Base-by-base conservation (phyloP, 2,329 filamentous ascomycete species). In the Parastagonospora avenae region DNA sequence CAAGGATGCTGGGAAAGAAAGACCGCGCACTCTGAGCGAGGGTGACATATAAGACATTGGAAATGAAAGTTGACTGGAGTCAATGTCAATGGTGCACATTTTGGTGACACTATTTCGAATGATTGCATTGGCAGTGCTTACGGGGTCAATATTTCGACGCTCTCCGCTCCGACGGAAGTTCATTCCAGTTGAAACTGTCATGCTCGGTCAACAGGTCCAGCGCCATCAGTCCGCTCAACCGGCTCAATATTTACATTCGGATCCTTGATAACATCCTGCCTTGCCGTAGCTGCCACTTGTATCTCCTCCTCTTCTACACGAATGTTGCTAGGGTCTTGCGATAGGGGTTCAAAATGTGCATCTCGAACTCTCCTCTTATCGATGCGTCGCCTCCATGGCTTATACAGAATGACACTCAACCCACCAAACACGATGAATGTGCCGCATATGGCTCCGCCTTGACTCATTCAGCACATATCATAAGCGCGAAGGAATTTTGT, bases 381-480 rank as follows among this genome's bases (percentile, higher is more conserved):
- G 45, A 87, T 76, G 66, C 80, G 78, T 46, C 81, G 74, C 52
- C 91, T 82, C 92, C 93, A 97, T 0, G 90, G 90, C 58, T 82
- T 83, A 69, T 97, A 97, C 1, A 89, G 69, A 0, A 93, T 11
- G 0, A 96, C 82, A 7, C 90, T 91, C 0, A 89, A 79, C 0
- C 85, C 72, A 0, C 92, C 93, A 40, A 91, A 87, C 0, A 96
- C 72, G 0, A 96, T 75, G 62, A 97, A 97, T 0, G 90, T 80
- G 0, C 87, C 92, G 58, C 92, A 96, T 30, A 99, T 96, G 12
- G 82, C 83, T 1, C 90, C 94, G 8, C 73, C 74, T 77, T 32
- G 2, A 33, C 9, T 4, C 2, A 5, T 12, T 65, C 15, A 63
- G 48, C 38, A 9, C 14, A 36, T 1, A 8, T 4, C 27, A 10